A percentile compares a stretch with the other conserved stretches of the same genome.
Conservation (phyloP, 805 yeast genomes). For the Barnettozyma pratensis region DNA sequence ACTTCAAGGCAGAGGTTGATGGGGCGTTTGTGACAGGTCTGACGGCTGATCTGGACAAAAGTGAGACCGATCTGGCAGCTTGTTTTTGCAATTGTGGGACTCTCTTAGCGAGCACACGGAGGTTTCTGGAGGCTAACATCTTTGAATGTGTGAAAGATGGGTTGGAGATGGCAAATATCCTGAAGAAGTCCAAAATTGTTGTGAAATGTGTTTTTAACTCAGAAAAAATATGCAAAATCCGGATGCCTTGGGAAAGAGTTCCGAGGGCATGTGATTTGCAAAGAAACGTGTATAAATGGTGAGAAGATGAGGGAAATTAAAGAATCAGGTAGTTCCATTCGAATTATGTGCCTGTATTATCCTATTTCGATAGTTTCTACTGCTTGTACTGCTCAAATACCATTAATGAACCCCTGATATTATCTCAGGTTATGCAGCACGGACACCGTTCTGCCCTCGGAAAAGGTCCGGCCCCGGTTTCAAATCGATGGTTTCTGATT, state of each 20-base stretch:
- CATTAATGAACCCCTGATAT: neutral
- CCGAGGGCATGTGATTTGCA: neutral
- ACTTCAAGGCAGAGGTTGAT: neutral
- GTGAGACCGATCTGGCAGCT: slow-evolving; percentile 10
- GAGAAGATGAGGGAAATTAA: too few species aligned
- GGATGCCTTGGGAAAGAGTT: neutral
- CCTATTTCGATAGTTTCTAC: too few species aligned
- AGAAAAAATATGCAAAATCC: neutral
- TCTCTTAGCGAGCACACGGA: slow-evolving; percentile 11
- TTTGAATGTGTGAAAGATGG: slow-evolving; percentile 1
- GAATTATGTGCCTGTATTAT: neutral
- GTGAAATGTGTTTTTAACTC: too few species aligned
- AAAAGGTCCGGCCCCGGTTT: slow-evolving; percentile 10
- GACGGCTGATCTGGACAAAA: slow-evolving; percentile 5
- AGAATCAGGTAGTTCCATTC: neutral
- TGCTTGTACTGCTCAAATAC: neutral
- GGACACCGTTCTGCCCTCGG: slow-evolving; percentile 1
- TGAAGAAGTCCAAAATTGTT: too few species aligned
- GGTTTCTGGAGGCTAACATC: slow-evolving; percentile 17
- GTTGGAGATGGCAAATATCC: neutral
- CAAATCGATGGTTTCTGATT: slow-evolving; percentile 9
- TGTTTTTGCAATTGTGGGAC: slow-evolving; percentile 5
- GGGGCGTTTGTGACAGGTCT: slow-evolving; percentile 2
- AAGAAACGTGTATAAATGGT: too few species aligned
- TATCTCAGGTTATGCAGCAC: neutral